A percentile compares a stretch with the other conserved stretches of the same genome.
phyloP scores from a whole-genome alignment of 1,284 basidiomycete genomes.

The Trametes sp. region DNA sequence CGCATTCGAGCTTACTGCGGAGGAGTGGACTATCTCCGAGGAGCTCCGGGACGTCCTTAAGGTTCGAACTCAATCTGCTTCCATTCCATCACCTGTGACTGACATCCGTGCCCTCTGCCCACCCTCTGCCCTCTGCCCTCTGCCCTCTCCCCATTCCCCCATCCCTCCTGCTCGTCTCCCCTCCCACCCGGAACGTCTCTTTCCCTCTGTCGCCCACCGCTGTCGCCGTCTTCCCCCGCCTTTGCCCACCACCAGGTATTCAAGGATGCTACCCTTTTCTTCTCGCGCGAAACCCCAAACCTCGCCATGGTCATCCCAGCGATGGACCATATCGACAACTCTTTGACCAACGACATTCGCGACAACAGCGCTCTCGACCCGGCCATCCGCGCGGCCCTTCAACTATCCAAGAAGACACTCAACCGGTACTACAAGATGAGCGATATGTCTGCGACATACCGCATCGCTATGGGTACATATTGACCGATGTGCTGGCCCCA shows the following conservation, averaged over 20 bases:
- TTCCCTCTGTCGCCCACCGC: no score
- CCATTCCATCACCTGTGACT: neutral
- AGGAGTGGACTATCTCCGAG: neutral
- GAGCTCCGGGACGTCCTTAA: neutral
- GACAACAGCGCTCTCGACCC: constrained; percentile 2
- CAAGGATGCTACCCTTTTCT: constrained; percentile 39
- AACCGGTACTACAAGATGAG: constrained; percentile 42
- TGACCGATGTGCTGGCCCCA: no score
- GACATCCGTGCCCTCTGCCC: neutral
- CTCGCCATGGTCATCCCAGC: constrained; percentile 40
- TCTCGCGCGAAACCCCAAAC: constrained; percentile 37
- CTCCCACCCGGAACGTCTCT: neutral
- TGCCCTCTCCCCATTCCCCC: neutral
- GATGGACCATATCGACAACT: constrained; percentile 37
- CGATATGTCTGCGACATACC: constrained; percentile 37
- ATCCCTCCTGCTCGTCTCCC: no score
- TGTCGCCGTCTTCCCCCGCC: no score
- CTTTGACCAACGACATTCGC: constrained; percentile 17
- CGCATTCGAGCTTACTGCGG: neutral
- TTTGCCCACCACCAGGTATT: constrained; percentile 29
- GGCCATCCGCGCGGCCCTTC: constrained; percentile 30
- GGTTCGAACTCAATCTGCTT: neutral
- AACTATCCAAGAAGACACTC: constrained; percentile 37
- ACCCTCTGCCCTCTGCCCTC: no score
- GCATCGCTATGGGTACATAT: constrained; percentile 39